These are phyloP conservation scores for Trichophyton verrucosum DNA, from an alignment of 2,329 filamentous ascomycete species.

Conservation along the genomic window DNA sequence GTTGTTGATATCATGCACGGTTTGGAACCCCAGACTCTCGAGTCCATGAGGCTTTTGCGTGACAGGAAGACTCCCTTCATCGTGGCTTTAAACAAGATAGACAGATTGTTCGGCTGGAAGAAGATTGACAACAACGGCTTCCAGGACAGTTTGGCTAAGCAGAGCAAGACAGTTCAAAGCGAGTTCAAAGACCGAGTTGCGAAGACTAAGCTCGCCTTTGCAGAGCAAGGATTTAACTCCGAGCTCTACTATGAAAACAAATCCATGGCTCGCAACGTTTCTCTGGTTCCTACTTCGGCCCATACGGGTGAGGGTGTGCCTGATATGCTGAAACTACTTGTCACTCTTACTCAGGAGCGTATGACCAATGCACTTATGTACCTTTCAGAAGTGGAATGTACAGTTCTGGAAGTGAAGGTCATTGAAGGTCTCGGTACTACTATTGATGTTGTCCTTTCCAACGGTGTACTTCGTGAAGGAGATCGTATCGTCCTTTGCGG, in stretches of 20 bases:
- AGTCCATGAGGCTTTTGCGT: constrained; percentile 88
- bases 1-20: constrained; percentile 99
- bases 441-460: constrained; percentile 91
- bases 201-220: constrained; percentile 83
- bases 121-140: constrained; percentile 98
- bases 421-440: constrained; percentile 98
- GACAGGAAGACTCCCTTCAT: constrained; percentile 96
- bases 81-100: constrained; percentile 98
- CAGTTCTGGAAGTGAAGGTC: constrained; percentile 95
- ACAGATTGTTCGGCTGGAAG: constrained; percentile 98
- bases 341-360: constrained; percentile 85
- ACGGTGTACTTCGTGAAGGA: constrained; percentile 87
- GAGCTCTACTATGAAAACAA: constrained; percentile 97
- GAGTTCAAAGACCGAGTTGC: constrained; percentile 87
- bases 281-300: constrained; percentile 91
- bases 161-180: constrained; percentile 85
- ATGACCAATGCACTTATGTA: constrained; percentile 99
- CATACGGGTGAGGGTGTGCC: constrained; percentile 99
- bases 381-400: constrained; percentile 92
- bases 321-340: constrained; percentile 92
- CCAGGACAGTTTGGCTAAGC: constrained; percentile 75
- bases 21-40: constrained; percentile 88
- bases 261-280: constrained; percentile 86
- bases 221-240: constrained; percentile 95
- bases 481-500: constrained; percentile 92